phyloP scores from a whole-genome alignment of 129 eudicot species.

The Artemisia argyi region DNA sequence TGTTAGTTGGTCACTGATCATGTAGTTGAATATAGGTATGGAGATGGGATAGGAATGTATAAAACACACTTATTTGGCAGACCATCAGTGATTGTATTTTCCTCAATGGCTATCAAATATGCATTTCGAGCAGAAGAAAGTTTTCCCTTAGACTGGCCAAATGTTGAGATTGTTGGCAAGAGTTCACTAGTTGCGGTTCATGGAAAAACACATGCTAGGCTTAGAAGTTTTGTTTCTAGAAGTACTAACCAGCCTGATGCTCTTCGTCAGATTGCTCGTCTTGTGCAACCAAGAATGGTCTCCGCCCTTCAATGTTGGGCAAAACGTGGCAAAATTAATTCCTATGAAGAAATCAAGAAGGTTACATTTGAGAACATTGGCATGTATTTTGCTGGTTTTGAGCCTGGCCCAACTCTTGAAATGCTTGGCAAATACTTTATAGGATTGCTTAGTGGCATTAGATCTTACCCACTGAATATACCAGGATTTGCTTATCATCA shows the following conservation, averaged over 20 bases:
- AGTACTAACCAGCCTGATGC: slow-evolving; percentile 66
- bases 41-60: slow-evolving; percentile 51
- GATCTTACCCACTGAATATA: slow-evolving; percentile 48
- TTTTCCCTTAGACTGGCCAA: slow-evolving; percentile 36
- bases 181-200: slow-evolving; percentile 42
- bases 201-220: slow-evolving; percentile 43
- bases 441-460: slow-evolving; percentile 38
- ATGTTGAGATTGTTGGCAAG: slow-evolving; percentile 39
- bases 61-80: slow-evolving; percentile 49
- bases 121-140: slow-evolving; percentile 34
- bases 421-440: slow-evolving; percentile 24
- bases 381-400: slow-evolving; percentile 50
- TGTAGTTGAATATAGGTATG: slow-evolving; percentile 40
- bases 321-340: slow-evolving; percentile 30
- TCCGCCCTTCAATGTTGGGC: slow-evolving; percentile 61
- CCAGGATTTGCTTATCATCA: slow-evolving; percentile 56
- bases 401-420: slow-evolving; percentile 47
- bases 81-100: slow-evolving; percentile 47
- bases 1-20: background rate
- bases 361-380: slow-evolving; percentile 57
- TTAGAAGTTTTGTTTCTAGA: slow-evolving; percentile 45
- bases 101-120: slow-evolving; percentile 40
- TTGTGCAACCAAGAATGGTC: slow-evolving; percentile 56
- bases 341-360: slow-evolving; percentile 45
- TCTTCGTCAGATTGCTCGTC: slow-evolving; percentile 47